Conservation (phyloP, 2,329 filamentous ascomycete species). For the Penicillium brevicompactum region DNA sequence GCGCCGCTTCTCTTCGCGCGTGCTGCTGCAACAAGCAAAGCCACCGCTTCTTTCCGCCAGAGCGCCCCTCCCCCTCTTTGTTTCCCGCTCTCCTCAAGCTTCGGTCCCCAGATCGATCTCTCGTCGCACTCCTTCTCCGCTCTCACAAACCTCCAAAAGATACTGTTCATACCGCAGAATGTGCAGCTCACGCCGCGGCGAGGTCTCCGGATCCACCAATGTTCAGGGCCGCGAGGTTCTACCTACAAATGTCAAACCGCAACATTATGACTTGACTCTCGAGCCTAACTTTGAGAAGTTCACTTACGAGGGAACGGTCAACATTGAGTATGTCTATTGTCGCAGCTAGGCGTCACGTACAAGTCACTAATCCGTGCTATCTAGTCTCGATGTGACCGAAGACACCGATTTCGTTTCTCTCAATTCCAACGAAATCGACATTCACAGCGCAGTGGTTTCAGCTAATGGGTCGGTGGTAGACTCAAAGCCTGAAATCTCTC, state of each 20-base stretch:
- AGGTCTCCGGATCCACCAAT: constrained; percentile 58
- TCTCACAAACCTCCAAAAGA: constrained; percentile 47
- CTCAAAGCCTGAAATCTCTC: constrained; percentile 67
- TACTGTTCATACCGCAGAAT: constrained; percentile 75
- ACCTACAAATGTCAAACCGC: constrained; percentile 87
- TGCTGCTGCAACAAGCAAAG: constrained; percentile 38
- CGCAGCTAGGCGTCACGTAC: neutral
- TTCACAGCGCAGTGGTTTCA: constrained; percentile 72
- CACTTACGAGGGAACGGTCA: constrained; percentile 80
- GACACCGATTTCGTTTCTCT: constrained; percentile 83
- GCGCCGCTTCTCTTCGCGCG: constrained; percentile 39
- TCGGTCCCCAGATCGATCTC: constrained; percentile 19
- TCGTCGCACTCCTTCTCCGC: constrained; percentile 28
- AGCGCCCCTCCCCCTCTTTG: constrained; percentile 30
- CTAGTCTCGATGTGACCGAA: constrained; percentile 75
- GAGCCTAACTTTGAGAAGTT: constrained; percentile 89
- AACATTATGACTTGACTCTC: constrained; percentile 86
- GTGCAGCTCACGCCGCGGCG: constrained; percentile 69
- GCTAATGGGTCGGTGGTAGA: constrained; percentile 57
- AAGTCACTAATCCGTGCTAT: constrained; percentile 13
- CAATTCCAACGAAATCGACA: constrained; percentile 84
- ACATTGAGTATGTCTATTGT: constrained; percentile 67
- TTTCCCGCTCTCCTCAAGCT: constrained; percentile 26
- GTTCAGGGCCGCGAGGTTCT: constrained; percentile 78
- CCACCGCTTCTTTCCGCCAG: constrained; percentile 36